Evolutionary conservation across 257 asterid genomes (phyloP).

Genomic region (Solanum sitiens): DNA sequence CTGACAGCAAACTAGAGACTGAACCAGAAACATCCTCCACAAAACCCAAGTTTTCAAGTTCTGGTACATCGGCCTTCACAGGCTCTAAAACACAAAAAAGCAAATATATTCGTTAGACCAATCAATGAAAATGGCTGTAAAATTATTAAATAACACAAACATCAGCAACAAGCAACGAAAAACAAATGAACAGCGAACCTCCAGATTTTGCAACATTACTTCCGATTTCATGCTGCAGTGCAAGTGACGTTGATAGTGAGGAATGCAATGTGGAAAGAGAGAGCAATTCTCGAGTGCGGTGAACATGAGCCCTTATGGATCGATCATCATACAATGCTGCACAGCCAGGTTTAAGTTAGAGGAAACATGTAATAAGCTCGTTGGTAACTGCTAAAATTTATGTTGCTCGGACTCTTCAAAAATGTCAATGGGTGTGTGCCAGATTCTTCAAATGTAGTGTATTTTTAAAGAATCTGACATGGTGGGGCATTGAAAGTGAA

Average conservation of each 20-base stretch:
- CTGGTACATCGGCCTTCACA: slow-evolving; percentile 59
- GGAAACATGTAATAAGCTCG: neutral
- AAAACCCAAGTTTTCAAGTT: slow-evolving; percentile 70
- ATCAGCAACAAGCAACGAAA: neutral
- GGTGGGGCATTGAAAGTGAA: neutral
- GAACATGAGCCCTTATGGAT: slow-evolving; percentile 89
- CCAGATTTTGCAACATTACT: slow-evolving; percentile 39
- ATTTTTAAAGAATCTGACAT: neutral
- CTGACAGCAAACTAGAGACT: slow-evolving; percentile 50
- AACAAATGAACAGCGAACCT: slow-evolving; percentile 30
- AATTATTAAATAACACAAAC: neutral
- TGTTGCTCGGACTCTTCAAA: neutral
- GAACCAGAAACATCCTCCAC: slow-evolving; percentile 62
- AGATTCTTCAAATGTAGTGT: neutral
- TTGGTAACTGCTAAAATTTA: neutral
- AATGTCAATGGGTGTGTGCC: neutral
- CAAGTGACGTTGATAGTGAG: slow-evolving; percentile 76
- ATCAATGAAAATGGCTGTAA: neutral
- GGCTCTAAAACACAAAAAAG: slow-evolving; percentile 40
- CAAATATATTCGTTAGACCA: slow-evolving; percentile 1
- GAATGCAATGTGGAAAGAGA: slow-evolving; percentile 77
- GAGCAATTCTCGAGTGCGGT: slow-evolving; percentile 78
- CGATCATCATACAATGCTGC: slow-evolving; percentile 95
- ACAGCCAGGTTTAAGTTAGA: slow-evolving; percentile 17
- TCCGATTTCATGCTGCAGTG: slow-evolving; percentile 60